These are phyloP conservation scores for Medicago arabica DNA, from an alignment of 306 rosid genomes.

Conservation along the genomic window DNA sequence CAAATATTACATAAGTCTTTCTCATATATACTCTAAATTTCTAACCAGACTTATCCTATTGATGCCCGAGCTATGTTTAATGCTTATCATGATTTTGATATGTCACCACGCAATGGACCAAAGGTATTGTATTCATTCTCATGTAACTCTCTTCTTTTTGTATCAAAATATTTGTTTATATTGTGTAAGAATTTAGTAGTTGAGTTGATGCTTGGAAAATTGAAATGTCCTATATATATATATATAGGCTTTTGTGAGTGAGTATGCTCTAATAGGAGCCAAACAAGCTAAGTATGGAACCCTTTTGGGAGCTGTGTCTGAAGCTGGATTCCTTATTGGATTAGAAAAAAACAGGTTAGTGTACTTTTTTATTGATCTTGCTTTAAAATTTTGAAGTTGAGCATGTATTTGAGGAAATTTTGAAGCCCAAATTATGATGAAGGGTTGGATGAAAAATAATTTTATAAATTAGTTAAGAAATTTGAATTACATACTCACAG, in stretches of 20 bases:
- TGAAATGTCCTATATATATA: neutral
- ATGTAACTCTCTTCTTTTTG: neutral
- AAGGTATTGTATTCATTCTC: constrained; percentile 32
- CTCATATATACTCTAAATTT: constrained; percentile 32
- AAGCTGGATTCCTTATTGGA: constrained; percentile 90
- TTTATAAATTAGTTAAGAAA: too few species aligned
- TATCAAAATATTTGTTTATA: neutral
- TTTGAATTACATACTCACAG: constrained; percentile 1
- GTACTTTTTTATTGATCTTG: neutral
- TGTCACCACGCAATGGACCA: constrained; percentile 58
- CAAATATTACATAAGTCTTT: constrained; percentile 1
- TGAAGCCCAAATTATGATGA: too few species aligned
- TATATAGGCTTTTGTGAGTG: constrained; percentile 88
- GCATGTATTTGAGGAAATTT: too few species aligned
- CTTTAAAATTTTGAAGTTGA: too few species aligned
- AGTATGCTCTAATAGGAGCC: constrained; percentile 72
- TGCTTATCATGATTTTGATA: constrained; percentile 59
- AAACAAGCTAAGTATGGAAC: constrained; percentile 61
- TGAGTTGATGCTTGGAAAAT: neutral
- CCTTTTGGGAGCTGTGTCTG: constrained; percentile 74
- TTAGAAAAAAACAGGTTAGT: constrained; percentile 79
- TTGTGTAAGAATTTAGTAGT: neutral
- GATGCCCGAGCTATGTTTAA: constrained; percentile 56
- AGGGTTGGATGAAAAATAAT: too few species aligned
- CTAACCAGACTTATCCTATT: constrained; percentile 61